These are phyloP conservation scores for Dichotomopilus funicola DNA, from an alignment of 2,329 filamentous ascomycete genomes.

Conservation along the genomic window DNA sequence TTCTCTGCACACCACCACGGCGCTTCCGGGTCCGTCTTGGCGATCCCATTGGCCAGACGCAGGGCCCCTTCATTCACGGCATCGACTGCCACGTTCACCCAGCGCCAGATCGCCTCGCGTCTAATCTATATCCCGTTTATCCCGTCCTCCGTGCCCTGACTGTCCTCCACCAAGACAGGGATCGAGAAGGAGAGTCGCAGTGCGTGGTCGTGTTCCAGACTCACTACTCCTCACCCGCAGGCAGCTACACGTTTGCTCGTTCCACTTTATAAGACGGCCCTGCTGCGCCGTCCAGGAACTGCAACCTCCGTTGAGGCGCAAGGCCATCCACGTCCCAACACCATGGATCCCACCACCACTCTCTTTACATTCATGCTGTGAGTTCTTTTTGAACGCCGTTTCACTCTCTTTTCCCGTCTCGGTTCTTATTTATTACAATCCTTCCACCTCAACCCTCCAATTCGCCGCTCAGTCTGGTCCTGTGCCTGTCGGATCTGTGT, in stretches of 20 bases:
- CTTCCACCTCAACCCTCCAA: not conserved
- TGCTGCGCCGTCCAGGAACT: slow-evolving; percentile 4
- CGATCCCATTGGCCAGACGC: slow-evolving; percentile 25
- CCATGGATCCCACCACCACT: slow-evolving; percentile 56
- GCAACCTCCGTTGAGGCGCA: slow-evolving; percentile 17
- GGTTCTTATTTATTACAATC: slow-evolving; percentile 1
- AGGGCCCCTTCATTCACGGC: slow-evolving; percentile 24
- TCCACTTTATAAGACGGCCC: slow-evolving; percentile 15
- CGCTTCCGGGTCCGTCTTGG: slow-evolving; percentile 25
- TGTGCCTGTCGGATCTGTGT: slow-evolving; percentile 8
- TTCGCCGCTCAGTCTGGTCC: slow-evolving; percentile 14
- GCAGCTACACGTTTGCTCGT: not conserved
- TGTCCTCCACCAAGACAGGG: too few relatives aligned
- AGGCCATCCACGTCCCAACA: slow-evolving; percentile 21
- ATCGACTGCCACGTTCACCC: slow-evolving; percentile 8
- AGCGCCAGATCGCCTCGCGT: slow-evolving; percentile 18
- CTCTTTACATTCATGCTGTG: slow-evolving; percentile 64
- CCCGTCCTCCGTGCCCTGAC: not conserved
- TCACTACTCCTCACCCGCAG: not conserved
- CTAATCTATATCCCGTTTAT: slow-evolving; percentile 19
- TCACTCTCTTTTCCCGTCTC: not conserved
- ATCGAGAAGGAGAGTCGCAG: too few relatives aligned
- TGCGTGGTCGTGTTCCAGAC: too few relatives aligned
- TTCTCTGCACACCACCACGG: slow-evolving; percentile 22
- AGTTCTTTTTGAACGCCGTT: slow-evolving; percentile 34